A percentile compares a stretch with the other conserved stretches of the same genome.
Conservation (phyloP, 2,329 filamentous ascomycete genomes). For the Parastagonospora avenae region DNA sequence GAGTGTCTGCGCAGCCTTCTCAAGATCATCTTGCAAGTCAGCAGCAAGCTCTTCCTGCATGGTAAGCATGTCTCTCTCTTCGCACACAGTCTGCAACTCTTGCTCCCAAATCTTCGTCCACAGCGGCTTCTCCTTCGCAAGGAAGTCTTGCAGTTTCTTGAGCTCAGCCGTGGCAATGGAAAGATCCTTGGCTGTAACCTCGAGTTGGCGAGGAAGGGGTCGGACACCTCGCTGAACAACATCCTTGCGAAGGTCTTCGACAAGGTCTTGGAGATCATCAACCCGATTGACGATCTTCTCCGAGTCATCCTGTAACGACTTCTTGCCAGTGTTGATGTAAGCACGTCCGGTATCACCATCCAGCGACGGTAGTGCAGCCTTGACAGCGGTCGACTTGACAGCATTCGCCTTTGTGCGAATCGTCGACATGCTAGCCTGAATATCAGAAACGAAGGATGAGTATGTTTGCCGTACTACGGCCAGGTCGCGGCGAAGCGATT, state of each 20-base stretch:
- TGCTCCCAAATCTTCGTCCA: constrained; percentile 99
- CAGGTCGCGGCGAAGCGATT: constrained; percentile 82
- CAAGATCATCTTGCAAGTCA: constrained; percentile 90
- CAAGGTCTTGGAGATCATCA: constrained; percentile 94
- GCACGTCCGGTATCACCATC: constrained; percentile 80
- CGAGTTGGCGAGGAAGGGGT: constrained; percentile 86
- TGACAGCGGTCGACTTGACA: constrained; percentile 76
- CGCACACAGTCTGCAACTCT: constrained; percentile 92
- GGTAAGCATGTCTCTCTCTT: constrained; percentile 90
- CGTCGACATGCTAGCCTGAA: constrained; percentile 83
- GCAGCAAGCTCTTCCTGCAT: constrained; percentile 95
- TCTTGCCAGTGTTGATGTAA: constrained; percentile 86
- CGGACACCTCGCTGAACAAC: constrained; percentile 92
- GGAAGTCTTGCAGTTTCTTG: constrained; percentile 91
- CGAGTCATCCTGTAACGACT: constrained; percentile 82
- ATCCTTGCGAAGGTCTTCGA: constrained; percentile 96
- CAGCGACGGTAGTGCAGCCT: constrained; percentile 71
- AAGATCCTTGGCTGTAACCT: constrained; percentile 88
- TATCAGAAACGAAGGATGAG: constrained; percentile 85
- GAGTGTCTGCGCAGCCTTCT: constrained; percentile 93
- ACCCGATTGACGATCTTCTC: constrained; percentile 90
- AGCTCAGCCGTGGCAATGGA: constrained; percentile 80
- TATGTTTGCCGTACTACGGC: constrained; percentile 93
- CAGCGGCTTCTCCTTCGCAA: constrained; percentile 88
- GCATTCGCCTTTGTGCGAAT: constrained; percentile 81